Conservation (phyloP, 805 yeast species). For the Wickerhamomyces pijperi region DNA sequence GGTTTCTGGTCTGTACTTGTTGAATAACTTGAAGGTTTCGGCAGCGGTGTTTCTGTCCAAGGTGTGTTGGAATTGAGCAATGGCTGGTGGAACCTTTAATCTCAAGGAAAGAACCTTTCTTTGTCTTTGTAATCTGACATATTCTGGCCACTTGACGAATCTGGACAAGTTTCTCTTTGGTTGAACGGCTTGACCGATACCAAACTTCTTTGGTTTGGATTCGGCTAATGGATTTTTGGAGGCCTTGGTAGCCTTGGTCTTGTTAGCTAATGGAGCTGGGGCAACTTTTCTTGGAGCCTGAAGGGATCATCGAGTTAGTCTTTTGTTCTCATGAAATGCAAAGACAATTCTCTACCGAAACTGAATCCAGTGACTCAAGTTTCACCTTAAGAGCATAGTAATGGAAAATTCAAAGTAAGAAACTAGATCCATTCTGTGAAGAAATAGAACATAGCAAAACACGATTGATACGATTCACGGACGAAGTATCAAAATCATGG, state of each 20-base stretch:
- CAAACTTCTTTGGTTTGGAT: conserved; percentile 85
- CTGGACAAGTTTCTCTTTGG: conserved; percentile 94
- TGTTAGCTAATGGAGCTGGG: conserved; percentile 93
- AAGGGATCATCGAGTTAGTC: neutral
- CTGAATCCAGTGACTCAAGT: neutral
- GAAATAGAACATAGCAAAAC: no score
- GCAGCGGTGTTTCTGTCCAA: conserved; percentile 99
- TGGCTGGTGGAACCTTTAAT: conserved; percentile 98
- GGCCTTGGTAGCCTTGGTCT: conserved; percentile 43
- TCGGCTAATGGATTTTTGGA: conserved; percentile 80
- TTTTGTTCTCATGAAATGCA: neutral
- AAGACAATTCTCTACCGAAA: neutral
- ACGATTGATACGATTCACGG: neutral
- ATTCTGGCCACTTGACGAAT: conserved; percentile 98
- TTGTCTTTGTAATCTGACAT: conserved; percentile 97
- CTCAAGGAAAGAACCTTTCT: conserved; percentile 91
- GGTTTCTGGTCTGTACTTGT: conserved; percentile 99
- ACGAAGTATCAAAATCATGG: neutral
- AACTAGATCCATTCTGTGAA: neutral
- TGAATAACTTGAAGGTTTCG: conserved; percentile 91
- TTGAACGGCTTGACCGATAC: conserved; percentile 93
- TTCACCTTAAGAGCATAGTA: neutral
- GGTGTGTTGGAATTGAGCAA: conserved; percentile 91
- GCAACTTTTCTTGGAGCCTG: conserved; percentile 66
- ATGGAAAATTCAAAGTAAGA: neutral